Conservation (phyloP, 352 stramenopile genomes). For the Pythium plurisporium region DNA sequence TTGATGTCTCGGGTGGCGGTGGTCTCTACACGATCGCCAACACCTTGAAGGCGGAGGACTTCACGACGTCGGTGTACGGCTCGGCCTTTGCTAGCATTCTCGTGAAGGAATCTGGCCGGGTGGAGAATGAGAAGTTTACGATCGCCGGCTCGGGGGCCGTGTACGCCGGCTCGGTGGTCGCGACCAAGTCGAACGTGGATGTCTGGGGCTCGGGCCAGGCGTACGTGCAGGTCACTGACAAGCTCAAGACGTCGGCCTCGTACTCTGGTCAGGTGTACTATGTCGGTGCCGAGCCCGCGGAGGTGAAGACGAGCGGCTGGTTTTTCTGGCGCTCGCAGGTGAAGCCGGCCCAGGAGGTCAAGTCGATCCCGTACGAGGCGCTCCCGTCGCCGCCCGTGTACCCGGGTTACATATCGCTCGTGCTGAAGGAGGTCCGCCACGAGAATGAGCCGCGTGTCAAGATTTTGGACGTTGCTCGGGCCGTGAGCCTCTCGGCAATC, state of each 20-base stretch:
- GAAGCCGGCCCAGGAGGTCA: conserved; percentile 34
- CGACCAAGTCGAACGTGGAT: conserved; percentile 30
- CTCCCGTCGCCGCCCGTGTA: conserved; percentile 11
- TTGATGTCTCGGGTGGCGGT: conserved; percentile 11
- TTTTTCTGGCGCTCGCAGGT: conserved; percentile 53
- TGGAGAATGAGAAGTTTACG: conserved; percentile 42
- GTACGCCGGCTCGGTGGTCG: conserved; percentile 42
- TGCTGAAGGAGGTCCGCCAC: conserved; percentile 21
- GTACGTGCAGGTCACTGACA: conserved; percentile 43
- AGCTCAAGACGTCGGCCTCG: conserved; percentile 42
- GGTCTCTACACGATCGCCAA: conserved; percentile 31
- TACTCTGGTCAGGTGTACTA: conserved; percentile 55
- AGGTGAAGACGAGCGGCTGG: conserved; percentile 49
- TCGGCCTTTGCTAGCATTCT: conserved; percentile 36
- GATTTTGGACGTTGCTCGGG: conserved; percentile 7
- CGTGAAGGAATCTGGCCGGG: conserved; percentile 28
- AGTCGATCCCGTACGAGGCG: conserved; percentile 31
- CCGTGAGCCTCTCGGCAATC: neutral
- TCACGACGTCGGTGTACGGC: conserved; percentile 45
- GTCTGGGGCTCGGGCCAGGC: conserved; percentile 44
- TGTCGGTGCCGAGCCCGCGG: conserved; percentile 30
- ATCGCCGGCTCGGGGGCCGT: conserved; percentile 44
- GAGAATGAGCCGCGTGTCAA: conserved; percentile 34
- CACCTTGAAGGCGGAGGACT: conserved; percentile 27
- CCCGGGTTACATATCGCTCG: conserved; percentile 13